Evolutionary conservation across 2,329 filamentous ascomycete genomes (phyloP), one percentile per base, ranked within the genome.

Genomic region (Coleophoma crateriformis): DNA sequence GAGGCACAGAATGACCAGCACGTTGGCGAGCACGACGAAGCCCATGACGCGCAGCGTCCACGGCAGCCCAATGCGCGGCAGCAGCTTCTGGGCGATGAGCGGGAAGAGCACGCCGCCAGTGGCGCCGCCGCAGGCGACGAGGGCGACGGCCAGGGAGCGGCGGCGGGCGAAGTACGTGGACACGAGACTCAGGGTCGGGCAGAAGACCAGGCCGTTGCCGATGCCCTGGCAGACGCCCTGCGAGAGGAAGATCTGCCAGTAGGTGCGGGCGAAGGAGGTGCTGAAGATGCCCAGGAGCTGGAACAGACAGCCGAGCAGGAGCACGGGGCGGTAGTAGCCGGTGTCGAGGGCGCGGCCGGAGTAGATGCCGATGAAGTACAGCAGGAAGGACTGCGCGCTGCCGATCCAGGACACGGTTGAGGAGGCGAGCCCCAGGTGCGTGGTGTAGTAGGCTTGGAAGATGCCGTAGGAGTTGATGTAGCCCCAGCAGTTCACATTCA

Each of bases 341-440:
- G 67, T 67, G 38, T 77, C 74, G 35, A 68, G 67, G 1, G 68
- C 60, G 0, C 68, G 63, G 1, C 74, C 73, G 2, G 70, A 68
- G 40, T 74, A 64, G 1, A 69, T 63, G 0, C 71, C 71, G 12
- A 71, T 55, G 12, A 70, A 58, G 41, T 73, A 68, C 27, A 72
- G 58, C 17, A 75, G 62, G 20, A 68, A 74, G 14, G 71, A 62
- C 50, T 76, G 71, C 1, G 76, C 49, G 17, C 70, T 71, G 3
- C 74, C 74, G 12, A 77, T 68, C 74, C 74, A 77, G 17, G 67
- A 68, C n/a, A 76, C 64, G 11, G 63, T 61, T 2, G 71, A 72
- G 0, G 62, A 56, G 3, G 64, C 62, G 3, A 69, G 61, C 4
- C 57, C 50, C 8, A 68, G 61, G 1, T 56, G 64, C 51, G 64